A percentile compares a stretch with the other conserved stretches of the same genome.
Conservation (phyloP, 1,284 basidiomycete species). For the Omphalotus olearius region DNA sequence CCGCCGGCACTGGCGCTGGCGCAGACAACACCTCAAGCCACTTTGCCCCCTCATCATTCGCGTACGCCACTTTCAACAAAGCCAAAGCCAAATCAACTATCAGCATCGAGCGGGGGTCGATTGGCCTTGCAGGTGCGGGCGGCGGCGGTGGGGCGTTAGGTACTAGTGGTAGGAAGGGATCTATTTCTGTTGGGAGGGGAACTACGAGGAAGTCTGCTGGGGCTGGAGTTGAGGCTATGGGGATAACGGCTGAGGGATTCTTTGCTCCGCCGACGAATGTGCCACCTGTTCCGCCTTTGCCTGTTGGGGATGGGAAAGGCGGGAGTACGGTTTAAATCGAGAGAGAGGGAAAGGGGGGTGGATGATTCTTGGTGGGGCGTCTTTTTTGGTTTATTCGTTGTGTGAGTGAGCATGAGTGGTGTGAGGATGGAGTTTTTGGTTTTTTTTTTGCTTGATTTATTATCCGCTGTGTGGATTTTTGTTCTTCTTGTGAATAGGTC, state of each 20-base stretch:
- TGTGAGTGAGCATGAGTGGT: too few species aligned
- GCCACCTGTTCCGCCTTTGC: conserved; percentile 7
- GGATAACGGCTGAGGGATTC: conserved; percentile 71
- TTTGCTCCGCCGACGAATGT: conserved; percentile 48
- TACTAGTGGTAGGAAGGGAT: conserved; percentile 40
- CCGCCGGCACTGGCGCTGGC: conserved; percentile 14
- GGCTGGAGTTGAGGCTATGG: conserved; percentile 64
- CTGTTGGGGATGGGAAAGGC: not conserved
- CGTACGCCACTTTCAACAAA: conserved; percentile 1
- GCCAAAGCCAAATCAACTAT: conserved; percentile 50
- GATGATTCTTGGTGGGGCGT: too few species aligned
- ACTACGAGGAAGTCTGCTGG: conserved; percentile 58
- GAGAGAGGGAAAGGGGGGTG: too few species aligned
- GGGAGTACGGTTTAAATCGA: not conserved
- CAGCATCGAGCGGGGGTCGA: conserved; percentile 47
- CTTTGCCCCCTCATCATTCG: not conserved
- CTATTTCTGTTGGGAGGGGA: conserved; percentile 61
- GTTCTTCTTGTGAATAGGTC: too few species aligned
- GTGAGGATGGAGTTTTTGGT: too few species aligned
- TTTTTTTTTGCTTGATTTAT: not conserved
- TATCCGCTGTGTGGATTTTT: not conserved
- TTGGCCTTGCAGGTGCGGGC: not conserved
- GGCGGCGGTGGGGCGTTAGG: conserved; percentile 14
- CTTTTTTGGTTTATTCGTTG: too few species aligned
- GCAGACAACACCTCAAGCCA: not conserved